Evolutionary conservation across 768 basidiomycete species (phyloP), one percentile per base, ranked within the genome.

Genomic region (Suillus subluteus): DNA sequence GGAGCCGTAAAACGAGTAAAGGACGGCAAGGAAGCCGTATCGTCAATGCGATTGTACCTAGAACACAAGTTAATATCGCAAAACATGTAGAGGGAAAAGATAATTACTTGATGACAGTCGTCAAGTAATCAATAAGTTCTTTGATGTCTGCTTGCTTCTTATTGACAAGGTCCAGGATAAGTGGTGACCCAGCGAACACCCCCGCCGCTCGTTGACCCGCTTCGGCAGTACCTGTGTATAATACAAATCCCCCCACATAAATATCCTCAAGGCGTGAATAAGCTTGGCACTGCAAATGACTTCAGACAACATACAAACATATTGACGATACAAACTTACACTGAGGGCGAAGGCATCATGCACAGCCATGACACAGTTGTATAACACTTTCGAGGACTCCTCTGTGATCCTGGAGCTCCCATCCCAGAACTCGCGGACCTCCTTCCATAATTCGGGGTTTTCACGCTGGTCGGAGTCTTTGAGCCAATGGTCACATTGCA

Each of bases 41-140:
- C 77, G 52, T 80, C 72, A 12, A 77, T 71, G 18, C 76, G 65
- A 11, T 72, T 61, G 75, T 75, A 82, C 52, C 30, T 32, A 18
- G 15, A 54, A 32, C 3, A 54, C 7, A 30, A 7, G 7, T 54
- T 16, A 54, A 9, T 9, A 30, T 9, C 8, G 52, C 16, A 32
- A 46, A 2, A 52, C 23, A 11, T n/a, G n/a, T 30, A 30, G 50
- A 52, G 2, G 26, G 15, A 54, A 23, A 54, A 26, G 30, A 54
- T 2, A 54, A 26, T 16, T 32, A 54, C 52, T 54, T 54, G 8
- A 54, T 26, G 6, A 54, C 30, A 18, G 52, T 54, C 1, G 52
- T 30, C 26, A 30, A 30, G 4, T 54, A 54, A 26, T 54, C 52
- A 32, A 54, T 0, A 54, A 54, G 52, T 15, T 26, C 6, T 9